These are phyloP conservation scores for Candida coquimbonensis DNA, from an alignment of 805 yeast genomes.

Conservation along the genomic window DNA sequence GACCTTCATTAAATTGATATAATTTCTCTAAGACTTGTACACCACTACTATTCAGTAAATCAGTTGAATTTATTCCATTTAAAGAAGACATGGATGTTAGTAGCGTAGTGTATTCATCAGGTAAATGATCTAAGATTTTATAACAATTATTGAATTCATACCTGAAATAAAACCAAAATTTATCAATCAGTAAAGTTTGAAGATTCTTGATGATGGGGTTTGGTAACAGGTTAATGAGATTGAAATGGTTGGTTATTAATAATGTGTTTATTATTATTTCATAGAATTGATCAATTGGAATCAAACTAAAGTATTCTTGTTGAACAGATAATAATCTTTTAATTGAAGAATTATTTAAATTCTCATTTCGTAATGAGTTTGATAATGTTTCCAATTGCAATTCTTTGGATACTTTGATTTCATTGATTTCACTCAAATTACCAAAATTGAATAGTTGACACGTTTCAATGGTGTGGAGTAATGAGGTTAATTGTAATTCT, in stretches of 20 bases:
- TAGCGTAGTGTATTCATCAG: constrained; percentile 1
- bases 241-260: background rate
- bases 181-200: background rate
- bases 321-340: background rate
- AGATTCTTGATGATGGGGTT: background rate
- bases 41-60: background rate
- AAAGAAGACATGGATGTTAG: constrained; percentile 3
- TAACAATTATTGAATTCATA: constrained; percentile 8
- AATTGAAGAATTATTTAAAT: background rate
- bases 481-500: background rate
- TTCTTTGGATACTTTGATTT: background rate
- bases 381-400: background rate
- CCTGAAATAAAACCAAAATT: constrained; percentile 6
- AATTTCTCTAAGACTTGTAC: constrained; percentile 2
- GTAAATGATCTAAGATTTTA: constrained; percentile 5
- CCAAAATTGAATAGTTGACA: background rate
- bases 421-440: background rate
- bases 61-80: constrained; percentile 1
- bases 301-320: background rate
- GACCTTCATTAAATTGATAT: constrained; percentile 3
- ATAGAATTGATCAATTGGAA: background rate
- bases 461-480: background rate
- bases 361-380: background rate
- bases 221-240: background rate
- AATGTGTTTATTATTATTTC: background rate